Evolutionary conservation across 257 asterid genomes (phyloP).

Genomic region (Capsicum chinense): DNA sequence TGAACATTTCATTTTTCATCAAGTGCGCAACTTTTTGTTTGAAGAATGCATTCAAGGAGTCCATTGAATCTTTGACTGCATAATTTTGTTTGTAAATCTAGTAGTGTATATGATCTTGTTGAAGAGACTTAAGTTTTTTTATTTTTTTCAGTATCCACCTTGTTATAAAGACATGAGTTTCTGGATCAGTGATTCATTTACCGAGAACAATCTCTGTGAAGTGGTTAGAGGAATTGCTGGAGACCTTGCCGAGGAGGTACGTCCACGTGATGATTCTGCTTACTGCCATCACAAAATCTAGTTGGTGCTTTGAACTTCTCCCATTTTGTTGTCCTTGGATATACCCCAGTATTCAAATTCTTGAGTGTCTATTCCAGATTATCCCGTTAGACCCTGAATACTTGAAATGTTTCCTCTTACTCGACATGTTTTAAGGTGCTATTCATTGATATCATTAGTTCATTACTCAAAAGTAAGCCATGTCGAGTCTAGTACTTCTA

Average conservation of each 20-base stretch:
- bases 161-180: conserved; percentile 93
- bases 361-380: background rate
- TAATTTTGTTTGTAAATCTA: background rate
- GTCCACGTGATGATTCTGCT: conserved; percentile 19
- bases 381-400: background rate
- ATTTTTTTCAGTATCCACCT: conserved; percentile 78
- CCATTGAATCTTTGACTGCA: conserved; percentile 3
- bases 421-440: background rate
- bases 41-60: background rate
- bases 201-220: conserved; percentile 92
- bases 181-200: conserved; percentile 84
- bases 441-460: background rate
- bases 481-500: background rate
- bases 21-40: background rate
- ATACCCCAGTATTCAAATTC: background rate
- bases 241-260: conserved; percentile 93
- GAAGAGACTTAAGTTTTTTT: conserved; percentile 18
- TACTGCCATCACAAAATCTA: background rate
- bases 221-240: conserved; percentile 85
- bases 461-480: background rate
- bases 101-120: conserved; percentile 7
- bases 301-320: background rate
- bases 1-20: background rate
- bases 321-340: background rate
- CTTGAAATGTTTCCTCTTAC: conserved; percentile 21